phyloP scores from a whole-genome alignment of 1,284 basidiomycete genomes.

The Rhodofomes roseus region DNA sequence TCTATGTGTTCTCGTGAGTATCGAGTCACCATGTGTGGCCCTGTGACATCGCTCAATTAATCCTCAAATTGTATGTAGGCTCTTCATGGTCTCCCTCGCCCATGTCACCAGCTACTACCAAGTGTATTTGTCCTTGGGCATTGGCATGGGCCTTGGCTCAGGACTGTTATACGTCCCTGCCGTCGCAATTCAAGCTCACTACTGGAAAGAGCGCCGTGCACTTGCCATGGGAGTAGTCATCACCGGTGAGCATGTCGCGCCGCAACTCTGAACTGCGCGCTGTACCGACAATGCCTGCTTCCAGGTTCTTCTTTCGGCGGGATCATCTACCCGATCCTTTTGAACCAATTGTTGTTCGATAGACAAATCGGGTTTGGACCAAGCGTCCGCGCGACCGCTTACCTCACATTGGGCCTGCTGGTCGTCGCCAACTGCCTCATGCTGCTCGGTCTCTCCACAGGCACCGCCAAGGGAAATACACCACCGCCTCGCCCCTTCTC shows the following conservation, averaged over 20 bases:
- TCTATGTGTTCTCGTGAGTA: conserved; percentile 8
- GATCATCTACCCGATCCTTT: conserved; percentile 24
- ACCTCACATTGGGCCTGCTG: conserved; percentile 7
- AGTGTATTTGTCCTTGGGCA: conserved; percentile 22
- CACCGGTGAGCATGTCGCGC: neutral
- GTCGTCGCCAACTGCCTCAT: conserved; percentile 8
- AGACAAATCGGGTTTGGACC: conserved; percentile 13
- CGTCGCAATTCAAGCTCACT: conserved; percentile 5
- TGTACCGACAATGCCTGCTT: neutral
- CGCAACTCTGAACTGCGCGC: neutral
- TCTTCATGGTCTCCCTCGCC: conserved; percentile 26
- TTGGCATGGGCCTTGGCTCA: conserved; percentile 42
- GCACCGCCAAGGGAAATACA: neutral
- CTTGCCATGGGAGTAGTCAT: conserved; percentile 21
- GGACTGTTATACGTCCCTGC: conserved; percentile 29
- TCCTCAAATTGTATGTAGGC: conserved; percentile 6
- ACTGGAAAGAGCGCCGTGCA: conserved; percentile 10
- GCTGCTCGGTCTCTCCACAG: neutral
- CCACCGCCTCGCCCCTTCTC: neutral
- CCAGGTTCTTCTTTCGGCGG: conserved; percentile 24
- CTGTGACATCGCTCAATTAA: neutral
- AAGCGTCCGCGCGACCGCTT: conserved; percentile 20
- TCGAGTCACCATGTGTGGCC: conserved; percentile 10
- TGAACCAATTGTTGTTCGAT: conserved; percentile 18
- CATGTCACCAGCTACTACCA: conserved; percentile 21